Conservation (phyloP, 352 stramenopile species). For the Plasmopara viticola region DNA sequence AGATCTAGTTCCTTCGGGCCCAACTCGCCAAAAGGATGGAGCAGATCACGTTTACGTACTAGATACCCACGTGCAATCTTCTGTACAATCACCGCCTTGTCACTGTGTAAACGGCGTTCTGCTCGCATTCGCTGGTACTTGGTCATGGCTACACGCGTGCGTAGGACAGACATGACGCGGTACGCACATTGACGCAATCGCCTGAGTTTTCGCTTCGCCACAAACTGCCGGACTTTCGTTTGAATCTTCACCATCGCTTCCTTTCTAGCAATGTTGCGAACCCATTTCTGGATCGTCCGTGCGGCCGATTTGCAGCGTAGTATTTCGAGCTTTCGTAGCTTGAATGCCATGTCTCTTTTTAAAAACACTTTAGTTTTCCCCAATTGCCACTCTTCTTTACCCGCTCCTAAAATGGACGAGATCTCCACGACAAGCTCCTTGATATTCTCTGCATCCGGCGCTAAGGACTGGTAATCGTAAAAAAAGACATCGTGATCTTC, state of each 20-base stretch:
- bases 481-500: conserved; percentile 90
- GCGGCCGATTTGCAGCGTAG: conserved; percentile 80
- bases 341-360: conserved; percentile 71
- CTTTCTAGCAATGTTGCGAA: conserved; percentile 54
- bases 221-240: conserved; percentile 59
- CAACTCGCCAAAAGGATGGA: conserved; percentile 71
- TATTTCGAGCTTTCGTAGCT: conserved; percentile 75
- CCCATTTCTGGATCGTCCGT: conserved; percentile 77
- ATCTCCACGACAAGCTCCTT: conserved; percentile 79
- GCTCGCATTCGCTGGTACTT: conserved; percentile 49
- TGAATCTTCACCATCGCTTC: conserved; percentile 66
- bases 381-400: conserved; percentile 86
- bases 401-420: conserved; percentile 75
- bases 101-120: conserved; percentile 43
- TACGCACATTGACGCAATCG: conserved; percentile 56
- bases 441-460: conserved; percentile 79
- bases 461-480: conserved; percentile 85
- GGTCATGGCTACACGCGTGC: conserved; percentile 53
- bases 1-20: conserved; percentile 72
- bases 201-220: conserved; percentile 47
- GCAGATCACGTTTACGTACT: conserved; percentile 64
- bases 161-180: conserved; percentile 48
- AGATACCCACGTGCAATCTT: conserved; percentile 66
- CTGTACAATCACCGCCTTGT: conserved; percentile 64
- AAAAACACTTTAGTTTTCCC: conserved; percentile 87